Evolutionary conservation across 441 rosid species (phyloP).

Genomic region (Melastoma candidum): DNA sequence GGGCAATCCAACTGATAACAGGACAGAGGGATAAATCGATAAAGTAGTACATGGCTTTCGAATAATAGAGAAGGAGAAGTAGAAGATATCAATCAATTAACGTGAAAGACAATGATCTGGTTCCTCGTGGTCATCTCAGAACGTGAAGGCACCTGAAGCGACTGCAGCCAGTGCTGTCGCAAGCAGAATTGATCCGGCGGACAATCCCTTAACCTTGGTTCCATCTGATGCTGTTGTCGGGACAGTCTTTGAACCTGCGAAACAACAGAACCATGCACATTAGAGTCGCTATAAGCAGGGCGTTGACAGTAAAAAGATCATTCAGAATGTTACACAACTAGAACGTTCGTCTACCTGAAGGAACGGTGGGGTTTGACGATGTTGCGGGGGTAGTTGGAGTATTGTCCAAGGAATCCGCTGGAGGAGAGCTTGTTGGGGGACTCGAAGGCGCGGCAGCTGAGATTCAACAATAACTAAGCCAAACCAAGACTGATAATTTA

Average conservation of each 20-base stretch:
- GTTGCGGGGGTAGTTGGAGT: constrained; percentile 23
- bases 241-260: constrained; percentile 1
- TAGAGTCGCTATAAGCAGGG: not conserved
- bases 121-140: not conserved
- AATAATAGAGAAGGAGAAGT: too few species aligned
- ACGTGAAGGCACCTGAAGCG: not conserved
- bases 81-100: too few species aligned
- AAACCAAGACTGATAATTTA: too few species aligned
- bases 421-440: constrained; percentile 22
- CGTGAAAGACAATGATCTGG: too few species aligned
- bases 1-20: too few species aligned
- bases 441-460: constrained; percentile 23
- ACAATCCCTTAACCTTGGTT: not conserved
- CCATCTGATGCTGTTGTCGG: not conserved
- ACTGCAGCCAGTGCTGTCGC: not conserved
- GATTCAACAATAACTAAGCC: not conserved
- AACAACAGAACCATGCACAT: not conserved
- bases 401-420: constrained; percentile 17
- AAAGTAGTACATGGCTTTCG: too few species aligned
- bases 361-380: constrained; percentile 25
- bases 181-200: not conserved
- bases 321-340: not conserved
- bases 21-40: too few species aligned
- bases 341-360: constrained; percentile 21
- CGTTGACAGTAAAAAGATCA: constrained; percentile 4